Conservation (phyloP, 1,139 yeast genomes). For the Zhuliangozyma parablackwelliae region DNA sequence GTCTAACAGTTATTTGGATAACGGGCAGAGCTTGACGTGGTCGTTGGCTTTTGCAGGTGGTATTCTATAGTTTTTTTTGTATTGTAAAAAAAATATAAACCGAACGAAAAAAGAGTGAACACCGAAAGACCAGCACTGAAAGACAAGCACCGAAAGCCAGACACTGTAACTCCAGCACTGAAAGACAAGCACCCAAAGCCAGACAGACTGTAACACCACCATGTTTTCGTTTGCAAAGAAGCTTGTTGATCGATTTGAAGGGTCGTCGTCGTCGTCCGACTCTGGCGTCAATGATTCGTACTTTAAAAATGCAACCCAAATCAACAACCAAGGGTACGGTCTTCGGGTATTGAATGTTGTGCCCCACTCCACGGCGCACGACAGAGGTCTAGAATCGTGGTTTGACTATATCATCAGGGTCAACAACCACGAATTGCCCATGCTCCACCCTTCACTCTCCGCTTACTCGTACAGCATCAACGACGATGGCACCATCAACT, state of each 20-base stretch:
- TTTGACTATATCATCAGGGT: conserved; percentile 81
- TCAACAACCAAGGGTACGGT: conserved; percentile 42
- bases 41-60: conserved; percentile 75
- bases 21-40: conserved; percentile 92
- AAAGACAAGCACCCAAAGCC: too few relatives aligned
- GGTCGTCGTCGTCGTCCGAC: conserved; percentile 26
- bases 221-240: conserved; percentile 92
- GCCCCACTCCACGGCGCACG: conserved; percentile 38
- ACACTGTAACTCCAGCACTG: too few relatives aligned
- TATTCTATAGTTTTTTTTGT: too few relatives aligned
- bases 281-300: conserved; percentile 42
- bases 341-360: conserved; percentile 37
- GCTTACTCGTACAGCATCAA: conserved; percentile 30
- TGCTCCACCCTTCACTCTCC: conserved; percentile 34
- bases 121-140: too few relatives aligned
- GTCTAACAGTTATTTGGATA: conserved; percentile 52
- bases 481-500: conserved; percentile 42
- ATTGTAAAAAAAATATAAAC: too few relatives aligned
- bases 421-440: conserved; percentile 70
- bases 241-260: conserved; percentile 73
- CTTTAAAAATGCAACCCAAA: conserved; percentile 41
- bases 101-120: too few relatives aligned
- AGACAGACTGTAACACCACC: background rate
- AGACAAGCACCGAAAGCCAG: too few relatives aligned
- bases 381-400: conserved; percentile 62